Evolutionary conservation across 2,329 filamentous ascomycete species (phyloP).

Genomic region (Trichoderma sp.): DNA sequence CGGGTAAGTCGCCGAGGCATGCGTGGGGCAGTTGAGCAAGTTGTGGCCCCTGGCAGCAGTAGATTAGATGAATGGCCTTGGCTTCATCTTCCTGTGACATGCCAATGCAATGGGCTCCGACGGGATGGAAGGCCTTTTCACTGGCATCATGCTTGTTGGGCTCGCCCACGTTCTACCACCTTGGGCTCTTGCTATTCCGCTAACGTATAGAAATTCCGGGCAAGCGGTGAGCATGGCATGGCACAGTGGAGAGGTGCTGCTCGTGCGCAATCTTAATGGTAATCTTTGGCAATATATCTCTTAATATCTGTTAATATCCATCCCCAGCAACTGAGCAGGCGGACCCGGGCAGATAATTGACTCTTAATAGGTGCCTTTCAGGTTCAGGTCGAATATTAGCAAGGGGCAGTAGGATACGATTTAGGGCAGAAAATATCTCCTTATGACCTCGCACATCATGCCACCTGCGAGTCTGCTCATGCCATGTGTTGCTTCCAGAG

Average conservation of each 20-base stretch:
- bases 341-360: neutral
- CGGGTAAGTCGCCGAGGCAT: neutral
- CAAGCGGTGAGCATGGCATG: neutral
- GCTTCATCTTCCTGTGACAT: slow-evolving; percentile 1
- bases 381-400: slow-evolving; percentile 13
- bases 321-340: slow-evolving; percentile 6
- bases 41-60: neutral
- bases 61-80: neutral
- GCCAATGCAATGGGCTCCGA: neutral
- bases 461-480: neutral
- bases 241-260: neutral
- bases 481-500: neutral
- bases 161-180: neutral
- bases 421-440: neutral
- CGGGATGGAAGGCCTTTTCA: neutral
- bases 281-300: slow-evolving; percentile 10
- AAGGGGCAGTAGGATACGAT: neutral
- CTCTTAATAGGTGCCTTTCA: slow-evolving; percentile 12
- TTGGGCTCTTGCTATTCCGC: neutral
- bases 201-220: neutral
- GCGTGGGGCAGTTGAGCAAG: neutral
- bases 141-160: neutral
- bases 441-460: neutral
- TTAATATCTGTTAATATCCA: slow-evolving; percentile 20
- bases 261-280: slow-evolving; percentile 8